Evolutionary conservation across 148 eudicot genomes (phyloP).

Genomic region (Salicornia ramosissima): DNA sequence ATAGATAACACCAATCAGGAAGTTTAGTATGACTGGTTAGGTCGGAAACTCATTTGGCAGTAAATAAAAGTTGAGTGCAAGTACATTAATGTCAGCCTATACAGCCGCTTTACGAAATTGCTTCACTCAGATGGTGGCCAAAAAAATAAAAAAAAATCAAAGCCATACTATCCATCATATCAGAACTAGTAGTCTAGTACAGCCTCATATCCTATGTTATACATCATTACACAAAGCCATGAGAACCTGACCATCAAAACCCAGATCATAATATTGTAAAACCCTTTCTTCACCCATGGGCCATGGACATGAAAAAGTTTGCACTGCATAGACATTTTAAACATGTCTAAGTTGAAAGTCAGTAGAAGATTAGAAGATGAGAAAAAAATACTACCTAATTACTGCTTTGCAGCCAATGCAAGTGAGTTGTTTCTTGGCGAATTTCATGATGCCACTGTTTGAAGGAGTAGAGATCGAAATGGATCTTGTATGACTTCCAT

Average conservation of each 20-base stretch:
- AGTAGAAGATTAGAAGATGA: neutral
- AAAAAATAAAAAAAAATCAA: too few species aligned
- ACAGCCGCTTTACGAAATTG: too few species aligned
- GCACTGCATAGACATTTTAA: neutral
- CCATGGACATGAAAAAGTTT: neutral
- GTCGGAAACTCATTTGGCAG: neutral
- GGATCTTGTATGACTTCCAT: slow-evolving; percentile 88
- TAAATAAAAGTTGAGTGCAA: too few species aligned
- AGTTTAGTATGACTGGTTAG: neutral
- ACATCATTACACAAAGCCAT: too few species aligned
- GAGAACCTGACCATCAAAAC: too few species aligned
- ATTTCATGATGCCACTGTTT: slow-evolving; percentile 92
- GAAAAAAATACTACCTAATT: slow-evolving; percentile 49
- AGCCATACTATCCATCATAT: neutral
- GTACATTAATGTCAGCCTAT: too few species aligned
- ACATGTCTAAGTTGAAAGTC: neutral
- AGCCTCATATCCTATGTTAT: too few species aligned
- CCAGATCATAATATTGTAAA: neutral
- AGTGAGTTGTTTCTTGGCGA: slow-evolving; percentile 86
- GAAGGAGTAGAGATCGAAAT: slow-evolving; percentile 95
- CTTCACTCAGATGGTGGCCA: too few species aligned
- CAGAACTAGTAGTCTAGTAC: neutral
- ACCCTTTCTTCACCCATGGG: neutral
- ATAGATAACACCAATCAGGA: neutral
- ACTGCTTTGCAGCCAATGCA: slow-evolving; percentile 96